phyloP scores from a whole-genome alignment of 805 yeast species.

The Yamadazyma ubonensis region DNA sequence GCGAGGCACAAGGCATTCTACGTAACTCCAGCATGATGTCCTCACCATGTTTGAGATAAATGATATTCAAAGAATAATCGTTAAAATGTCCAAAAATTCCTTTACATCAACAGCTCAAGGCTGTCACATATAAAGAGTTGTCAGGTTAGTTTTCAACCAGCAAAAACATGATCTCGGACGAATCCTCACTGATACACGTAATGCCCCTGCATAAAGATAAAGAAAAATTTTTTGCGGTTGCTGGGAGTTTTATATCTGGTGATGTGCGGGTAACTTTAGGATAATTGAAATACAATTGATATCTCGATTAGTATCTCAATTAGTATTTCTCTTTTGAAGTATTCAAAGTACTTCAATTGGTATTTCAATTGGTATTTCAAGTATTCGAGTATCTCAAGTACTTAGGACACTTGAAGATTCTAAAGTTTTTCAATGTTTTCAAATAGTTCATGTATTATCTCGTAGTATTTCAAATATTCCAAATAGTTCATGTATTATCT shows the following conservation, averaged over 20 bases:
- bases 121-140: conserved; percentile 55
- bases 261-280: conserved; percentile 9
- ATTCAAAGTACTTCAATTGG: no score
- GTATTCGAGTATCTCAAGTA: no score
- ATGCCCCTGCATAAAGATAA: conserved; percentile 99
- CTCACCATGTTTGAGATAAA: conserved; percentile 12
- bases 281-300: no score
- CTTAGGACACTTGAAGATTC: neutral
- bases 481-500: no score
- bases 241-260: neutral
- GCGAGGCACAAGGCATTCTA: conserved; percentile 47
- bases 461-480: no score
- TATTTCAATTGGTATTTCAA: no score
- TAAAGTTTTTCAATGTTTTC: no score
- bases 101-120: conserved; percentile 53
- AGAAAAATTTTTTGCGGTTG: conserved; percentile 10
- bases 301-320: no score
- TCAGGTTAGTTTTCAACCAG: conserved; percentile 99
- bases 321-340: no score
- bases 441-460: no score
- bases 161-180: conserved; percentile 99
- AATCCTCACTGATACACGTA: conserved; percentile 99
- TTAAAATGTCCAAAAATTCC: conserved; percentile 66
- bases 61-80: conserved; percentile 14
- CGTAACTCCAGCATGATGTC: conserved; percentile 11